Percentiles rank a stretch among this genome's conserved stretches.
Conservation (phyloP, 2,329 filamentous ascomycete genomes). For the Aspergillus novoparasiticus region DNA sequence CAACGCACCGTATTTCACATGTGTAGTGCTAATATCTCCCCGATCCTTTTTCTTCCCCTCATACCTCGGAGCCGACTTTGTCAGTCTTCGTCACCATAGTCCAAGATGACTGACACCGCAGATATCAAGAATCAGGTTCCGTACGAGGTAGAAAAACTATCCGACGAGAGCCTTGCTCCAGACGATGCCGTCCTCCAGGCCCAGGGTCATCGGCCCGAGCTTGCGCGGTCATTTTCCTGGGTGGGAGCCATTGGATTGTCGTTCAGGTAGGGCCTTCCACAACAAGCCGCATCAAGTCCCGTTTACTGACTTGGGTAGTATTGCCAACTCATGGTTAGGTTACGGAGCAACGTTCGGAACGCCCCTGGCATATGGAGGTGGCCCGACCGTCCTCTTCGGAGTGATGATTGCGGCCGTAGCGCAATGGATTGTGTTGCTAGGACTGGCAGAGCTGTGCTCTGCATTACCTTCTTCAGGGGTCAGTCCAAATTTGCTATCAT, state of each 20-base stretch:
- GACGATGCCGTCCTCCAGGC: constrained; percentile 12
- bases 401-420: constrained; percentile 24
- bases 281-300: neutral
- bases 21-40: constrained; percentile 1
- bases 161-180: neutral
- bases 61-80: constrained; percentile 1
- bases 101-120: constrained; percentile 2
- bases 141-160: constrained; percentile 4
- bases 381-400: constrained; percentile 27
- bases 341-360: constrained; percentile 25
- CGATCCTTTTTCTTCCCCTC: neutral
- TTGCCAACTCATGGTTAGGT: constrained; percentile 37
- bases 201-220: constrained; percentile 12
- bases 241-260: constrained; percentile 24
- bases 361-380: constrained; percentile 27
- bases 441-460: constrained; percentile 20
- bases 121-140: constrained; percentile 1
- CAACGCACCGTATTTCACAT: constrained; percentile 5
- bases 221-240: constrained; percentile 25
- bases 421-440: constrained; percentile 20
- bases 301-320: constrained; percentile 6
- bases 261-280: constrained; percentile 17
- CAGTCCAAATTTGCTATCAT: neutral
- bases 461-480: constrained; percentile 19
- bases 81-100: constrained; percentile 1